Conservation (phyloP, 2,329 filamentous ascomycete species). For the Tolypocladium capitatum region DNA sequence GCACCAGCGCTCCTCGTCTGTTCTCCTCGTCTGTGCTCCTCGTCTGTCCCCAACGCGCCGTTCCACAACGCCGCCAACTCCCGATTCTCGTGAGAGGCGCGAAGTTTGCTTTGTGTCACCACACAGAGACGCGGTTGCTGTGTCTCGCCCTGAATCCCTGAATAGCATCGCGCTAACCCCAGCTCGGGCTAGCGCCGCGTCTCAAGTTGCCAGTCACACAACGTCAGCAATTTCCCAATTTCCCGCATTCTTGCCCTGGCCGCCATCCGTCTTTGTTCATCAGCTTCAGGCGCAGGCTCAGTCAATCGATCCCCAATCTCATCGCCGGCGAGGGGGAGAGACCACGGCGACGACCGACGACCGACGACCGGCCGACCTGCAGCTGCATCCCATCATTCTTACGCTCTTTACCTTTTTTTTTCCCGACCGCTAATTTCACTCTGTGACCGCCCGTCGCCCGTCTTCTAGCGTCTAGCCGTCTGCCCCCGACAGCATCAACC, state of each 20-base stretch:
- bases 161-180: slow-evolving; percentile 3
- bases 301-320: slow-evolving; percentile 2
- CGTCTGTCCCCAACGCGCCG: background rate
- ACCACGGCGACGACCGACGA: slow-evolving; percentile 3
- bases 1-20: background rate
- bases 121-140: background rate
- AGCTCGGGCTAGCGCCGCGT: slow-evolving; percentile 8
- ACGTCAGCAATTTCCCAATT: slow-evolving; percentile 23
- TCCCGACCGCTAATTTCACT: background rate
- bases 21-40: background rate
- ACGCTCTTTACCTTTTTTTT: slow-evolving; percentile 4
- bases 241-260: slow-evolving; percentile 17
- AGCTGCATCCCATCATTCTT: slow-evolving; percentile 4
- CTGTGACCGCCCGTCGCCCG: background rate
- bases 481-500: background rate
- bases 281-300: background rate
- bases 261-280: slow-evolving; percentile 4
- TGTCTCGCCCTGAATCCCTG: background rate
- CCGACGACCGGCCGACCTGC: background rate
- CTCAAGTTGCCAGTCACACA: slow-evolving; percentile 15
- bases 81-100: background rate
- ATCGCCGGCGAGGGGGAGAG: slow-evolving; percentile 3
- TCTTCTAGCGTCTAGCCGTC: background rate
- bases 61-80: background rate
- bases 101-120: too few relatives aligned